Base-by-base conservation (phyloP, 208 protist genomes). In the Naegleria fowleri region DNA sequence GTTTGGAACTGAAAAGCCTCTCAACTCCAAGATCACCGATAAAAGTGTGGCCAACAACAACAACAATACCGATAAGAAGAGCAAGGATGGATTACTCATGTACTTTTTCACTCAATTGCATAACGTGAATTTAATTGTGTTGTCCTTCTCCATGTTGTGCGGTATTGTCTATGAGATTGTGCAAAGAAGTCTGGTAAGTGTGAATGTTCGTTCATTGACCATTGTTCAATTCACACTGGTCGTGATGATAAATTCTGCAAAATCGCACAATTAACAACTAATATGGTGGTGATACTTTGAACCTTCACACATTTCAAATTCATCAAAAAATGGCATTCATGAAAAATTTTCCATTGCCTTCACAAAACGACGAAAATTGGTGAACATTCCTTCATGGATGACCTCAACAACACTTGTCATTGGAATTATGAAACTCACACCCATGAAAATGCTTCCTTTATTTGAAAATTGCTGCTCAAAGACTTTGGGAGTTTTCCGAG, bases 21-120 rank as follows among this genome's bases (percentile, higher is more conserved):
- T 36, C 5, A 83, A 33, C 67, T 9, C 5, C 19, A 33, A 83
- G 5, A n/a, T 6, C 16, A 75, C 58, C 25, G 58, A 75, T 16
- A 75, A n/a, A 75, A 75, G 2, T 36, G 55, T 3, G 51, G 5
- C 9, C 9, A 58, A 58, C 51, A 5, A 58, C 11, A 67, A 29
- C 2, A 67, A 67, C 55, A 67, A 67, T 67, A 2, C 22, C 55
- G n/a, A 33, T 79, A 79, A 79, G 22, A 85, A 85, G 36, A 16
- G 19, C 79, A 85, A 85, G 38, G n/a, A 39, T 43, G 79, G 79
- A 43, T 25, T 16, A 85, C 15, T 85, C 11, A 43, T 85, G 38
- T 43, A 85, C 36, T 43, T 43, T 43, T 43, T 85, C 38, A 85
- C 79, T n/a, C 79, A 85, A 85, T 15, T 85, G 13, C 79, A 85